These are phyloP conservation scores for Paraconiothyrium brasiliense DNA, from an alignment of 2,329 filamentous ascomycete genomes.

Conservation along the genomic window DNA sequence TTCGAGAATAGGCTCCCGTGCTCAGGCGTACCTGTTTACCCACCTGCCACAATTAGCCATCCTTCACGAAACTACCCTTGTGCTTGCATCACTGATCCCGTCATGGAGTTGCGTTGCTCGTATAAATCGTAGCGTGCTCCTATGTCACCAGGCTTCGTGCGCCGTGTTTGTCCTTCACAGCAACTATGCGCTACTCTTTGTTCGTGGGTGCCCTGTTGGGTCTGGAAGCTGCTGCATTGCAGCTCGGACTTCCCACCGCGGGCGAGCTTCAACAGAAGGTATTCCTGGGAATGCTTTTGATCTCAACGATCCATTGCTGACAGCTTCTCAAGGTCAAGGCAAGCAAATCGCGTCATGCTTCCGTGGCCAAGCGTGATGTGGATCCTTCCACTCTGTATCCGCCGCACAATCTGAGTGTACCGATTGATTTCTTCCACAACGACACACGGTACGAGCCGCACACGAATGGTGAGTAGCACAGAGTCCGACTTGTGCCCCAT, in stretches of 20 bases:
- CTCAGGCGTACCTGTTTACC: conserved; percentile 15
- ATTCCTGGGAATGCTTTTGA: conserved; percentile 14
- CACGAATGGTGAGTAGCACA: conserved; percentile 57
- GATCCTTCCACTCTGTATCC: conserved; percentile 56
- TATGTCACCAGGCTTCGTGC: background rate
- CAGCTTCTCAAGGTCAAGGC: conserved; percentile 25
- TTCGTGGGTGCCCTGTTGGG: conserved; percentile 31
- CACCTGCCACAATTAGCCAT: conserved; percentile 20
- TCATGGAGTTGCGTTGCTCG: conserved; percentile 11
- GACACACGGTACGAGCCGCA: conserved; percentile 81
- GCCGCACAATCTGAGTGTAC: conserved; percentile 63
- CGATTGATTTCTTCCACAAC: conserved; percentile 85
- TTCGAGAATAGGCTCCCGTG: conserved; percentile 12
- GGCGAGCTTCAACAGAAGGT: conserved; percentile 36
- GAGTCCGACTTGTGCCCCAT: background rate
- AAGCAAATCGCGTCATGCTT: conserved; percentile 27
- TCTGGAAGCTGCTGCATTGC: conserved; percentile 37
- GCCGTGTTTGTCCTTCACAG: conserved; percentile 7
- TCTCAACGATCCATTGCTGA: background rate
- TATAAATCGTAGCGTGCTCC: conserved; percentile 15
- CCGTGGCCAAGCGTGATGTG: conserved; percentile 39
- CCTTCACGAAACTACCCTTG: conserved; percentile 11
- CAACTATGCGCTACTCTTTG: conserved; percentile 18
- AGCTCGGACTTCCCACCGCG: conserved; percentile 25
- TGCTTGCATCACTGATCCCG: conserved; percentile 11